phyloP scores from a whole-genome alignment of 2,329 filamentous ascomycete species.

The Epichloe sp. region DNA sequence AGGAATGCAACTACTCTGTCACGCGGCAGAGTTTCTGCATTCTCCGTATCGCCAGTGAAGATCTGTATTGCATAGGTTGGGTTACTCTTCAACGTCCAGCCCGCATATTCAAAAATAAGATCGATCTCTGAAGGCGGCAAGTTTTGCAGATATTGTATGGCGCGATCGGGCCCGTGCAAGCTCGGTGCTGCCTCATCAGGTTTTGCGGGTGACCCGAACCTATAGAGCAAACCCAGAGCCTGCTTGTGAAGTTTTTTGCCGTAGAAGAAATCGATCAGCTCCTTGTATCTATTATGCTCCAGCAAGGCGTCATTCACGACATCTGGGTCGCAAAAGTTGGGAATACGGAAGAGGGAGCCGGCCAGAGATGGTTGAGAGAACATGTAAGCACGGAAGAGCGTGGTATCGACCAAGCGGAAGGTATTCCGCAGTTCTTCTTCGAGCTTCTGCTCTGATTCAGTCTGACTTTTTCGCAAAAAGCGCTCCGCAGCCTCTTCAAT shows the following conservation, averaged over 20 bases:
- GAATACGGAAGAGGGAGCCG: constrained; percentile 81
- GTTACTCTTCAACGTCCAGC: constrained; percentile 68
- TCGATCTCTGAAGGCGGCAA: constrained; percentile 80
- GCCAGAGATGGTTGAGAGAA: constrained; percentile 75
- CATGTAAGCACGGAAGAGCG: constrained; percentile 91
- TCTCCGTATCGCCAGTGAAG: constrained; percentile 86
- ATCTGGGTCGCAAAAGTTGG: constrained; percentile 92
- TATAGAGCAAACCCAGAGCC: constrained; percentile 67
- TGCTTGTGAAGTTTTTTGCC: constrained; percentile 87
- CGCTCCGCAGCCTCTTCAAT: constrained; percentile 41
- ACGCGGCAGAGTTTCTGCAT: constrained; percentile 78
- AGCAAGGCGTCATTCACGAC: constrained; percentile 90
- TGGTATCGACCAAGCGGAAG: constrained; percentile 82
- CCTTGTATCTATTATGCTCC: constrained; percentile 77
- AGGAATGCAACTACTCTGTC: constrained; percentile 65
- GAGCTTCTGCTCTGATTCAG: constrained; percentile 45
- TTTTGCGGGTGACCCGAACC: constrained; percentile 55
- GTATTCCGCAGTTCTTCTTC: constrained; percentile 60
- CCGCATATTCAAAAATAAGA: constrained; percentile 78
- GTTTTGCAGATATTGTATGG: constrained; percentile 80
- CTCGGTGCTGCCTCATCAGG: constrained; percentile 36
- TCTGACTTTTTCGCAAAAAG: constrained; percentile 33
- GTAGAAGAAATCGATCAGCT: constrained; percentile 94
- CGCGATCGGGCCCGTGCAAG: constrained; percentile 70
- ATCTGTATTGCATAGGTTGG: constrained; percentile 77